Percentiles rank a stretch among this genome's conserved stretches.
Evolutionary conservation across 495 filamentous ascomycete genomes (phyloP).

Genomic region (Talaromyces proteolyticus): DNA sequence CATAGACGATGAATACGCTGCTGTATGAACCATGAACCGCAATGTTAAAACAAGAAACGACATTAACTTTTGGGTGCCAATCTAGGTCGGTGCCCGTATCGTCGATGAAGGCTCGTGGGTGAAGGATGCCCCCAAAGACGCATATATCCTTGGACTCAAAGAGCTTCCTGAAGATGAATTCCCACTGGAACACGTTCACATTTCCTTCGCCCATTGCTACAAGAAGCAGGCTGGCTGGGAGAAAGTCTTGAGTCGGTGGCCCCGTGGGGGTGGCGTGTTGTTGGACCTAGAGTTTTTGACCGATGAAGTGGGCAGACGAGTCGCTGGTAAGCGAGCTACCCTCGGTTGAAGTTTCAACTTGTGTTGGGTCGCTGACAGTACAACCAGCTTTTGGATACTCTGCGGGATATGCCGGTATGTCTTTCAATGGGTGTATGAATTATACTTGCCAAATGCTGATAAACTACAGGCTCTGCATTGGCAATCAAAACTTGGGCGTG

Average conservation of each 20-base stretch:
- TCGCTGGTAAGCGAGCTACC: slow-evolving; percentile 46
- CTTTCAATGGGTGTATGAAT: neutral
- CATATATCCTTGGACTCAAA: slow-evolving; percentile 89
- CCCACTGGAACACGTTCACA: slow-evolving; percentile 78
- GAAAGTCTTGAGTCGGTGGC: slow-evolving; percentile 72
- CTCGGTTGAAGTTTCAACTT: slow-evolving; percentile 17
- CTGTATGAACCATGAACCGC: slow-evolving; percentile 18
- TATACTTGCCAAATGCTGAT: neutral
- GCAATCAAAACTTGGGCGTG: slow-evolving; percentile 86
- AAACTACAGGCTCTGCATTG: slow-evolving; percentile 49
- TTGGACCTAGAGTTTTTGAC: slow-evolving; percentile 91
- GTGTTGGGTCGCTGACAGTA: slow-evolving; percentile 6
- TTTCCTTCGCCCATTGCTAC: slow-evolving; percentile 82
- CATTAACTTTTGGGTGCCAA: neutral
- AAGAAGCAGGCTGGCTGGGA: slow-evolving; percentile 88
- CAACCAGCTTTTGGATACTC: slow-evolving; percentile 61
- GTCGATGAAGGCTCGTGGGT: slow-evolving; percentile 80
- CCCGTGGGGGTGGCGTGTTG: slow-evolving; percentile 74
- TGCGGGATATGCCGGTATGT: slow-evolving; percentile 67
- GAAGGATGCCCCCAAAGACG: slow-evolving; percentile 61
- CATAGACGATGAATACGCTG: slow-evolving; percentile 48
- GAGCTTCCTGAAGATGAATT: slow-evolving; percentile 87
- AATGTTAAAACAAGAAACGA: neutral
- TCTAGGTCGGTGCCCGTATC: slow-evolving; percentile 61
- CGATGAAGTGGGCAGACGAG: slow-evolving; percentile 68